These are phyloP conservation scores for Draba incana DNA, from an alignment of 345 rosid genomes.

Conservation along the genomic window DNA sequence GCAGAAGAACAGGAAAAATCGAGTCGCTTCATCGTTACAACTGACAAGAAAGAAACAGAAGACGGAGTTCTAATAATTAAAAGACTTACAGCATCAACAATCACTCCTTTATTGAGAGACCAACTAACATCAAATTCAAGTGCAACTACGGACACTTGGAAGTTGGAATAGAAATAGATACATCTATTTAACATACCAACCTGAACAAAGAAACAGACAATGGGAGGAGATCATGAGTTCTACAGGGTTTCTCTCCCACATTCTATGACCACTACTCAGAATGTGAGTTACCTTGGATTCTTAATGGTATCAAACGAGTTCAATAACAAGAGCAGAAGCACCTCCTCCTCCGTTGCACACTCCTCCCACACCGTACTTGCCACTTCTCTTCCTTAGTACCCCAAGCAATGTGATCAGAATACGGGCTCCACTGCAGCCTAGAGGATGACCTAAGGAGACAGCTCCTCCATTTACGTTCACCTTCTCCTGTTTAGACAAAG, in stretches of 20 bases:
- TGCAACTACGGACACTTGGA: constrained; percentile 1
- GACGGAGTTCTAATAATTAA: constrained; percentile 12
- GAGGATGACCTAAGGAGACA: constrained; percentile 93
- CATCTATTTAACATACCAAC: constrained; percentile 7
- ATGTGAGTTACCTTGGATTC: constrained; percentile 25
- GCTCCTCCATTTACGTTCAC: constrained; percentile 96
- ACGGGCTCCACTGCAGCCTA: constrained; percentile 99
- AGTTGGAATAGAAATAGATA: constrained; percentile 21
- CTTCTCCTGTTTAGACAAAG: constrained; percentile 58
- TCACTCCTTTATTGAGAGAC: constrained; percentile 37
- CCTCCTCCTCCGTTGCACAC: constrained; percentile 99
- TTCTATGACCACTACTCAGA: not conserved
- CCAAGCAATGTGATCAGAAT: constrained; percentile 93
- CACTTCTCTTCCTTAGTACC: constrained; percentile 76
- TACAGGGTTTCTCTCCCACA: not conserved
- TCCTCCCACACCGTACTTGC: constrained; percentile 84
- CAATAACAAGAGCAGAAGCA: constrained; percentile 87
- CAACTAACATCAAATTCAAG: constrained; percentile 22
- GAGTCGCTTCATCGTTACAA: constrained; percentile 4
- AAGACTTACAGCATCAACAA: constrained; percentile 29
- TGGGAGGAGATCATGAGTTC: constrained; percentile 3
- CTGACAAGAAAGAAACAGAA: not conserved
- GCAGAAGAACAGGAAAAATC: not conserved
- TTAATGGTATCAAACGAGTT: constrained; percentile 56
- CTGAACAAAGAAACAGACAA: constrained; percentile 8